Conservation (phyloP, 441 rosid genomes). For the Biscutella laevigata region DNA sequence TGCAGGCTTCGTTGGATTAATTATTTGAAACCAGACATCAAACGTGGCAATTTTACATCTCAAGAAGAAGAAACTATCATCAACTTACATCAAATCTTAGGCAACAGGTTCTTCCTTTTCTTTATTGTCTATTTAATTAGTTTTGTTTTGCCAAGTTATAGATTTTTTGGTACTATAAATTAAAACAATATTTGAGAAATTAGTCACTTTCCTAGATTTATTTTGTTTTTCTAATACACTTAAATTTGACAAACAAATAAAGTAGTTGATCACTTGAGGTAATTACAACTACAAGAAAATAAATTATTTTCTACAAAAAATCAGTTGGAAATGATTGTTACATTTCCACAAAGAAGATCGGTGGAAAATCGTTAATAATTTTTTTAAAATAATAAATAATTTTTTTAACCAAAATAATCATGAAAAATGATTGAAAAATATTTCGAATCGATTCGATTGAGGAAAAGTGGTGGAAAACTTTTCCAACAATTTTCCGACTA, state of each 20-base stretch:
- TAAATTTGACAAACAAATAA: neutral
- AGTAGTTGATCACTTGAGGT: neutral
- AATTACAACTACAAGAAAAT: too few relatives aligned
- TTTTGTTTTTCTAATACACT: neutral
- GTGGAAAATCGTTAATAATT: too few relatives aligned
- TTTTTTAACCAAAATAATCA: too few relatives aligned
- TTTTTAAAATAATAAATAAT: too few relatives aligned
- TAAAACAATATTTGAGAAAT: neutral
- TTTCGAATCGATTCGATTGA: too few relatives aligned
- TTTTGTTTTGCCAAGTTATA: neutral
- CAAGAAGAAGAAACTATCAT: conserved; percentile 45
- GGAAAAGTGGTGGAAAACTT: too few relatives aligned
- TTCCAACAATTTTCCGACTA: too few relatives aligned
- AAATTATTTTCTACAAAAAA: too few relatives aligned
- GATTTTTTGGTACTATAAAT: neutral
- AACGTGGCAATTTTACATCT: conserved; percentile 40
- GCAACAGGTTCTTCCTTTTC: conserved; percentile 34
- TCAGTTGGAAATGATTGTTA: too few relatives aligned
- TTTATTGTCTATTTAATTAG: neutral
- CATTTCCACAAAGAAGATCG: too few relatives aligned
- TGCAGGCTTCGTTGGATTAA: conserved; percentile 53
- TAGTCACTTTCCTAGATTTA: neutral
- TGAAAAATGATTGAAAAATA: too few relatives aligned
- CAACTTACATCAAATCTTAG: conserved; percentile 30
- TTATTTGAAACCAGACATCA: conserved; percentile 43